These are phyloP conservation scores for Backusella mclennaniae DNA, from an alignment of 192 early-diverging fungal genomes.

Conservation along the genomic window DNA sequence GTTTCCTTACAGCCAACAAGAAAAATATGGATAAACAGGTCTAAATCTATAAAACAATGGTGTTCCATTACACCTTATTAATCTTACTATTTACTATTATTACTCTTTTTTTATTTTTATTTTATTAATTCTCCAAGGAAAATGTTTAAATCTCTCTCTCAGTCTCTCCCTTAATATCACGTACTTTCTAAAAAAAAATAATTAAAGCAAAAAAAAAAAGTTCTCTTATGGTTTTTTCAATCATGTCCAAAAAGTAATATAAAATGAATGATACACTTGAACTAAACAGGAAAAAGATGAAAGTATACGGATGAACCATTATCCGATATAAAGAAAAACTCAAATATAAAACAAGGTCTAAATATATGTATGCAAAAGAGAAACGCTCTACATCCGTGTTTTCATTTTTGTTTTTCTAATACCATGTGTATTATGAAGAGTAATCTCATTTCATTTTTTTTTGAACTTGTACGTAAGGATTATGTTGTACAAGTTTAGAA, in stretches of 20 bases:
- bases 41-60: background rate
- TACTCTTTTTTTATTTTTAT: background rate
- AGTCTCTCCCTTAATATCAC: background rate
- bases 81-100: background rate
- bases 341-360: no score
- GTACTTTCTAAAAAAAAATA: background rate
- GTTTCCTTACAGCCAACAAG: background rate
- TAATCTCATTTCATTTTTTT: no score
- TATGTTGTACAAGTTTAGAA: no score
- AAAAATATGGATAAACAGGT: background rate
- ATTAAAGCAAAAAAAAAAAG: background rate
- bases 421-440: no score
- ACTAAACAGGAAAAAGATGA: no score
- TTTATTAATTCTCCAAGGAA: background rate
- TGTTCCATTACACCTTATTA: background rate
- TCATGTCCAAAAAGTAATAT: background rate
- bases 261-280: no score
- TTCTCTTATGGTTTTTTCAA: background rate
- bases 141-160: background rate
- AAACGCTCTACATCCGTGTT: no score
- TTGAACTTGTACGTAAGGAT: no score
- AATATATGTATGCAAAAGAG: no score
- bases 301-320: no score
- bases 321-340: no score
- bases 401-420: no score